Base-by-base conservation (phyloP, 176 grass and related monocot genomes). In the Coix lacrymajobi region DNA sequence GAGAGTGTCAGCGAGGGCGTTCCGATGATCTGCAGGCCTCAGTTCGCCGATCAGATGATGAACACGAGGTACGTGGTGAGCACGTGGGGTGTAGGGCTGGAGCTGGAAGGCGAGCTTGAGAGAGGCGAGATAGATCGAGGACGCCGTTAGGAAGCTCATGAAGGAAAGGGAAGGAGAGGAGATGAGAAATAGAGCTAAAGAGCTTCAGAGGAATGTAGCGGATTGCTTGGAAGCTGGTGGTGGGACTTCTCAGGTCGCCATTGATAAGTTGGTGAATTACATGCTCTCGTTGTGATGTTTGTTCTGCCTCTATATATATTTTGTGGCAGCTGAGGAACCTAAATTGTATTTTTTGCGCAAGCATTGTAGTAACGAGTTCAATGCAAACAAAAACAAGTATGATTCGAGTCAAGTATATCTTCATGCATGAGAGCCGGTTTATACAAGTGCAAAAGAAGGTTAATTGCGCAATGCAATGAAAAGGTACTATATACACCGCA, bases 1-100 rank as follows among this genome's bases (percentile, higher is more conserved):
- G 84, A 87, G 44, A 71, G 84, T 3, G 33, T 90, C 0, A 3
- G 65, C 0, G 79, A 85, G 14, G 88, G 88, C 0, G 57, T 90
- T 3, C 88, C 88, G 0, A 86, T 90, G 88, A 51, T 85, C 0
- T 89, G 87, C 20, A 48, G 38, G 41, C 84, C 84, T 5, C 30
- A 22, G 19, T 79, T 79, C 52, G 66, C 54, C 1, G 84, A 86
- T 40, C 84, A 86, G 39, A 69, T 71, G 64, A 66, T 64, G 19
- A 73, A 73, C 15, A n/a, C 38, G 0, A 81, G 82, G 12, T 91
- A 82, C 1, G 67, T 79, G 19, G 45, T 56, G 41, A 15, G n/a
- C 16, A 48, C 15, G 0, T 85, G 89, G 89, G 20, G 54, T 1
- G 29, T 88, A 1, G 90, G 85, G 16, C 28, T 88, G 2, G 85